phyloP scores from a whole-genome alignment of 305 asterid genomes.

The Striga hermonthica region DNA sequence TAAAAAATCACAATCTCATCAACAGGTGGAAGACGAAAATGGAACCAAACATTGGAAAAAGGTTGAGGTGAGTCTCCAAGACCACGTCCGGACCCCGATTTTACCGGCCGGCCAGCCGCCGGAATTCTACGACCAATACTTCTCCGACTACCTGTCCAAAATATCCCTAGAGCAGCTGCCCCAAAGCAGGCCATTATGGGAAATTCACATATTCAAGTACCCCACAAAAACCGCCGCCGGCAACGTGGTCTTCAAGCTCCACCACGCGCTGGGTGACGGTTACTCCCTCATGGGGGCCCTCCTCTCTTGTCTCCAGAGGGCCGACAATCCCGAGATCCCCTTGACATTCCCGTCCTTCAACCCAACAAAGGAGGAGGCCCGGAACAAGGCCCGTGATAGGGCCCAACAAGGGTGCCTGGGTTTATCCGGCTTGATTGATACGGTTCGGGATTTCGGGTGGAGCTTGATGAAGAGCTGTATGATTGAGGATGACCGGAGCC shows the following conservation, averaged over 20 bases:
- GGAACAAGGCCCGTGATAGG: neutral
- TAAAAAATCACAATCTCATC: neutral
- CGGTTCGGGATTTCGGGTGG: slow-evolving; percentile 59
- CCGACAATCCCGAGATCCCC: slow-evolving; percentile 60
- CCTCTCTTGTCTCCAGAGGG: slow-evolving; percentile 74
- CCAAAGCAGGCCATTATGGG: slow-evolving; percentile 63
- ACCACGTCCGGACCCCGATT: slow-evolving; percentile 43
- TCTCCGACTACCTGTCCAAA: slow-evolving; percentile 48
- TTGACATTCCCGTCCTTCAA: slow-evolving; percentile 51
- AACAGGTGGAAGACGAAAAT: slow-evolving; percentile 44
- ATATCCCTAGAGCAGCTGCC: slow-evolving; percentile 47
- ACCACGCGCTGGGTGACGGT: slow-evolving; percentile 83
- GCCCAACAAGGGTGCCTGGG: neutral
- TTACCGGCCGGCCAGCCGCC: slow-evolving; percentile 38
- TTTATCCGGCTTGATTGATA: slow-evolving; percentile 33
- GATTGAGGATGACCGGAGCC: slow-evolving; percentile 53
- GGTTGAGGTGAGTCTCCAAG: slow-evolving; percentile 49
- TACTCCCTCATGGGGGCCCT: slow-evolving; percentile 85
- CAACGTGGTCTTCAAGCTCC: slow-evolving; percentile 53
- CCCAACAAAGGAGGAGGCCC: neutral
- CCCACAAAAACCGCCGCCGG: slow-evolving; percentile 57
- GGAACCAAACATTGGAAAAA: slow-evolving; percentile 66
- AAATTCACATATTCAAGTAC: slow-evolving; percentile 65
- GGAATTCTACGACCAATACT: slow-evolving; percentile 47
- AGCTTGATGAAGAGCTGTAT: slow-evolving; percentile 52